Evolutionary conservation across 2,329 filamentous ascomycete species (phyloP), one percentile per base, ranked within the genome.

Genomic region (Sporothrix mexicana): DNA sequence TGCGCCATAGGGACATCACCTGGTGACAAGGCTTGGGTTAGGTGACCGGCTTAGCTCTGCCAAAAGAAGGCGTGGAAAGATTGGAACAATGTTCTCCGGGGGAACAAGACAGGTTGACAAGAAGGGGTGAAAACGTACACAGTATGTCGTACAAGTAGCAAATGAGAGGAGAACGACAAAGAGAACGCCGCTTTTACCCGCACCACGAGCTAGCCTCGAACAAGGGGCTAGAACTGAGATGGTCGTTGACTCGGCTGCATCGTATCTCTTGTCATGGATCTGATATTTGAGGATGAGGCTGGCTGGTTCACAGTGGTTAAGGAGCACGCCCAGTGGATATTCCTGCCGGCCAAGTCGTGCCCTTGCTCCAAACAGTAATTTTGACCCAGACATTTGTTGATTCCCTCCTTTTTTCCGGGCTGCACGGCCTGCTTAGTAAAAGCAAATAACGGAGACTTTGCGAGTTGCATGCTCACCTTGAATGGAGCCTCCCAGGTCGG

Each of bases 391-490:
- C 61, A 25, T 47, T 36, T 59, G 25, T 47, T 66, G 41, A 25
- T 25, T 20, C 47, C 20, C 41, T 66, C 20, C 41, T 47, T 47
- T 23, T 64, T 25, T 6, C 41, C 41, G 41, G 25, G 20, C 1
- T 5, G 23, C 61, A 47, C 47, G 41, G 4, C 20, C 12, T 5
- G 4, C 7, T 10, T 10, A 47, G 41, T 25, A 45, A 17, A 23
- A 47, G 9, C 8, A 47, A 10, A 36, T n/a, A 36, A 36, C 30
- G 30, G 30, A 36, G 30, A 36, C 20, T 25, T 66, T 47, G 41
- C 61, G 61, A 66, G 61, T 43, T 25, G 15, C 61, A 7, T 36
- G 15, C 61, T 47, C 61, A 66, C 61, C 41, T 66, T 66, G 41
- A 12, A 43, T 41, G n/a, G 17, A 47, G 9, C 23, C 13, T 13